Evolutionary conservation across 306 rosid species (phyloP).

Genomic region (Phaseolus lunatus): DNA sequence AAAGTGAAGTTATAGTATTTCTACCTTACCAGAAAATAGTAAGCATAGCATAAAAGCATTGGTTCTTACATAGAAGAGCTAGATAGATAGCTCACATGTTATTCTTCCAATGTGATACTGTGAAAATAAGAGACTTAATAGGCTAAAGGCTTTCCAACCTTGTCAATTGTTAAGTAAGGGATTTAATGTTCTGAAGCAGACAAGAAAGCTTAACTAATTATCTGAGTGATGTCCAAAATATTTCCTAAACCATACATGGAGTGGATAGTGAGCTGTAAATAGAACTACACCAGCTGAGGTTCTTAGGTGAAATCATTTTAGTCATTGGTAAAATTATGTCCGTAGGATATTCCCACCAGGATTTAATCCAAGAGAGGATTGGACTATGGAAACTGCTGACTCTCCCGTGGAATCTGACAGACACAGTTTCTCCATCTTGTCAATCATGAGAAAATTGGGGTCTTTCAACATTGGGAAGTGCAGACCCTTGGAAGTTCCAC

Average conservation of each 20-base stretch:
- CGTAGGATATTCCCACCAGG: too few relatives aligned
- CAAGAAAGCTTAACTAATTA: too few relatives aligned
- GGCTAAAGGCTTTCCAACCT: neutral
- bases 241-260: too few relatives aligned
- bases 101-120: constrained; percentile 8
- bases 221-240: too few relatives aligned
- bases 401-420: too few relatives aligned
- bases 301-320: neutral
- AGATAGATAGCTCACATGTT: neutral
- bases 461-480: neutral
- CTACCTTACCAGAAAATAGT: neutral
- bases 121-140: neutral
- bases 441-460: neutral
- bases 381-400: too few relatives aligned
- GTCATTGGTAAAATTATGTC: neutral
- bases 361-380: too few relatives aligned
- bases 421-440: too few relatives aligned
- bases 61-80: neutral
- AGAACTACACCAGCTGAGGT: neutral
- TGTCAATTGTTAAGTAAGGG: neutral
- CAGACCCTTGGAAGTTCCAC: neutral
- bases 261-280: constrained; percentile 7
- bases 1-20: constrained; percentile 22
- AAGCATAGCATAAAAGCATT: neutral
- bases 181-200: too few relatives aligned